Evolutionary conservation across 371 early-diverging fungal species (phyloP).

Genomic region (Zychaea mexicana): DNA sequence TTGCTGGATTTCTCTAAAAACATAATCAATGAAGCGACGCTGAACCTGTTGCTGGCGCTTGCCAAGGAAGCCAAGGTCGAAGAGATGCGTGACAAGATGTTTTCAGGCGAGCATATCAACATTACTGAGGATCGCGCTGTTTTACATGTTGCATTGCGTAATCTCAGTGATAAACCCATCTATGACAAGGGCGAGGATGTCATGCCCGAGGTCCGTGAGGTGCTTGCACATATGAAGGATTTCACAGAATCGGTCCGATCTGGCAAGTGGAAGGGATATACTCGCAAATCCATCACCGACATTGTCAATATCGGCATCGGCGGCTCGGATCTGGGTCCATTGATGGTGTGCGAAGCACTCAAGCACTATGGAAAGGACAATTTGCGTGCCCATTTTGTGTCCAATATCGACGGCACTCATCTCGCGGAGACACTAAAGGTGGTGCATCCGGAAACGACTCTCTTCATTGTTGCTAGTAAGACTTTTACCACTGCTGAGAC

Average conservation of each 20-base stretch:
- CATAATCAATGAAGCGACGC: conserved; percentile 79
- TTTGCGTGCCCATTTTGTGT: conserved; percentile 92
- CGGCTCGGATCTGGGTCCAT: conserved; percentile 98
- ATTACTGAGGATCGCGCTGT: conserved; percentile 98
- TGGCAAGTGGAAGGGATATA: conserved; percentile 93
- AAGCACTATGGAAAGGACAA: conserved; percentile 83
- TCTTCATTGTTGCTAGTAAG: conserved; percentile 98
- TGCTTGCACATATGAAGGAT: conserved; percentile 89
- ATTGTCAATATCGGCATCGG: conserved; percentile 99
- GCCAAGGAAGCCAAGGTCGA: conserved; percentile 87
- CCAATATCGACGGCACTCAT: conserved; percentile 98
- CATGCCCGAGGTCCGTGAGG: conserved; percentile 92
- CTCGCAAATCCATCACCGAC: conserved; percentile 92
- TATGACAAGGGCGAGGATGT: conserved; percentile 85
- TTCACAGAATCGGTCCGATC: conserved; percentile 85
- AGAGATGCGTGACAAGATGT: conserved; percentile 90
- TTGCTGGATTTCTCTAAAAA: conserved; percentile 96
- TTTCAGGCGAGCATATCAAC: conserved; percentile 94
- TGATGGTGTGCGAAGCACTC: conserved; percentile 98
- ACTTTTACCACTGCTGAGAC: conserved; percentile 99
- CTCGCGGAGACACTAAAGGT: conserved; percentile 88
- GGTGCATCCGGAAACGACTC: conserved; percentile 87
- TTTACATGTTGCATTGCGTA: conserved; percentile 95
- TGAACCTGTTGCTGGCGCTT: conserved; percentile 76
- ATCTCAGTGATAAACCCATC: conserved; percentile 83